phyloP scores from a whole-genome alignment of 2,329 filamentous ascomycete species.

The Stachybotrys chartarum region DNA sequence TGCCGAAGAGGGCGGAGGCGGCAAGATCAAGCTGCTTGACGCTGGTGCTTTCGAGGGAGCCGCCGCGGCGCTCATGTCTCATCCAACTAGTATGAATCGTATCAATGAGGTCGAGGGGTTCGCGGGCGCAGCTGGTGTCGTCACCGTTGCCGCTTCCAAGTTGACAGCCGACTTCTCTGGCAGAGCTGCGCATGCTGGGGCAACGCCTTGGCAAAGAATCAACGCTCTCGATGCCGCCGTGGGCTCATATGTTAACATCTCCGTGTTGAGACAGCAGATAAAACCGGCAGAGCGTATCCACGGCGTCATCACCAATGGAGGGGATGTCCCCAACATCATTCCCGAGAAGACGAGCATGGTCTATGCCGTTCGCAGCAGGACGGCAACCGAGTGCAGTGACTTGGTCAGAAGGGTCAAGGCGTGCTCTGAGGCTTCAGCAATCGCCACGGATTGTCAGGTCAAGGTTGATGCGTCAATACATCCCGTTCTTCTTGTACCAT shows the following conservation, averaged over 20 bases:
- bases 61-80: constrained; percentile 16
- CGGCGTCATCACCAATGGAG: constrained; percentile 10
- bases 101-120: not conserved
- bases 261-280: constrained; percentile 13
- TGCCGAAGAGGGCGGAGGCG: constrained; percentile 43
- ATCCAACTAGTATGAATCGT: constrained; percentile 5
- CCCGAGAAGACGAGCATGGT: constrained; percentile 25
- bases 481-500: not conserved
- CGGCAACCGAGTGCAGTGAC: constrained; percentile 16
- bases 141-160: not conserved
- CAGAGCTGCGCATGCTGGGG: constrained; percentile 8
- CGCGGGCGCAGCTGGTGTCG: not conserved
- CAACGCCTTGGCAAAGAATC: constrained; percentile 10
- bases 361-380: constrained; percentile 30
- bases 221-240: constrained; percentile 13
- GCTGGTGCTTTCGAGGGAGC: constrained; percentile 32
- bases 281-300: constrained; percentile 12
- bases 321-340: constrained; percentile 7
- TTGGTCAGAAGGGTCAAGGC: constrained; percentile 22
- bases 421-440: constrained; percentile 27
- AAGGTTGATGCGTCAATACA: constrained; percentile 25
- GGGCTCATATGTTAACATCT: constrained; percentile 8
- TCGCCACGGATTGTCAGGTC: constrained; percentile 25
- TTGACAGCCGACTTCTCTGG: not conserved
- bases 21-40: constrained; percentile 37